These are phyloP conservation scores for Cyberlindnera veronae DNA, from an alignment of 805 yeast genomes.

Conservation along the genomic window DNA sequence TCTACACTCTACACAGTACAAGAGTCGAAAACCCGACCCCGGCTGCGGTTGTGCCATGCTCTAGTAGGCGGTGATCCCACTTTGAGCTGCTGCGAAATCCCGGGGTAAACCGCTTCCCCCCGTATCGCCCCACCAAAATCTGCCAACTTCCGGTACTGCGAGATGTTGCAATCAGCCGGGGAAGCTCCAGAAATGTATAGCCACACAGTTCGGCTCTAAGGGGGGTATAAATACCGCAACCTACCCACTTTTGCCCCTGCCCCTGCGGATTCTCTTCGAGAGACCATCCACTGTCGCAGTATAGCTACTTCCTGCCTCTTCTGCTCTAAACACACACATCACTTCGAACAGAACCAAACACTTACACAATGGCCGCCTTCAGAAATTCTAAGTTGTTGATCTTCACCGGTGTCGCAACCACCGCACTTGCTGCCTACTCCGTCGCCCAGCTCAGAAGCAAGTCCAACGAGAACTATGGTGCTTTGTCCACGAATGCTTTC, in stretches of 20 bases:
- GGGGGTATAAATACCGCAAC: conserved; percentile 2
- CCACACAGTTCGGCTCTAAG: too few relatives aligned
- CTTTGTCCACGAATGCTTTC: conserved; percentile 13
- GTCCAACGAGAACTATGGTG: conserved; percentile 23
- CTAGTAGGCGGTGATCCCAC: background rate
- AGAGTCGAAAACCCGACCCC: background rate
- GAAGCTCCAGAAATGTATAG: background rate
- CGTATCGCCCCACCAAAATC: background rate
- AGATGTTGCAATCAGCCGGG: background rate
- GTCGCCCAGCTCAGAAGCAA: conserved; percentile 20
- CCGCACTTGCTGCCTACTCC: conserved; percentile 25
- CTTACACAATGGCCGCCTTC: conserved; percentile 9
- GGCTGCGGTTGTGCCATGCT: background rate
- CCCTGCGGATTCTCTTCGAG: background rate
- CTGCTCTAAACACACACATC: background rate
- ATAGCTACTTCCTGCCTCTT: too few relatives aligned
- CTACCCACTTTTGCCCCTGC: background rate
- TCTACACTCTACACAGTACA: too few relatives aligned
- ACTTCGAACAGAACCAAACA: background rate
- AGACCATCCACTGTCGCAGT: too few relatives aligned
- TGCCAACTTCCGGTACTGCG: conserved; percentile 1
- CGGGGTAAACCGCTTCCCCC: conserved; percentile 9
- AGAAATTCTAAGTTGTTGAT: conserved; percentile 12
- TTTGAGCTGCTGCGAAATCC: conserved; percentile 10
- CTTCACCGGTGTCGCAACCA: conserved; percentile 19